Conservation (phyloP, 2,329 filamentous ascomycete genomes). For the Monilinia laxa region DNA sequence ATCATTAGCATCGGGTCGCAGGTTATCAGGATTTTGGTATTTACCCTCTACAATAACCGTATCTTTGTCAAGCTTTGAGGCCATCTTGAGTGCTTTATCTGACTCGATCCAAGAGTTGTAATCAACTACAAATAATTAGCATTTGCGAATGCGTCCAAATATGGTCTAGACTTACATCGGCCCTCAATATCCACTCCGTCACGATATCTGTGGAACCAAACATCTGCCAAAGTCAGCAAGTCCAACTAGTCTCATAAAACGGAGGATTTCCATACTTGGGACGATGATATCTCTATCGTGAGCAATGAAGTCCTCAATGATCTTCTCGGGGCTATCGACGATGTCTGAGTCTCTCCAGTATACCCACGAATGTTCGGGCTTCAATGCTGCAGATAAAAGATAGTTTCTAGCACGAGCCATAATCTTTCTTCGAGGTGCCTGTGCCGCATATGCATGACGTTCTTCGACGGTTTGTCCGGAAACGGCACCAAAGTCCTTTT, state of each 20-base stretch:
- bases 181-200: conserved; percentile 86
- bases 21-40: neutral
- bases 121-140: conserved; percentile 63
- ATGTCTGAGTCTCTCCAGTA: conserved; percentile 99
- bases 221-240: conserved; percentile 57
- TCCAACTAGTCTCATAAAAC: neutral
- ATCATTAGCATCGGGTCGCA: conserved; percentile 25
- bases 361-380: conserved; percentile 95
- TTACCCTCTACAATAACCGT: conserved; percentile 83
- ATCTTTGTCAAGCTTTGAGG: conserved; percentile 72
- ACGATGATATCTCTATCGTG: conserved; percentile 92
- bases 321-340: conserved; percentile 79
- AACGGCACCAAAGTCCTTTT: conserved; percentile 77
- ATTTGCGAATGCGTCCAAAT: conserved; percentile 12
- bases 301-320: conserved; percentile 92
- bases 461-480: conserved; percentile 73
- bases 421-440: conserved; percentile 84
- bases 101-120: conserved; percentile 99
- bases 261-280: conserved; percentile 67
- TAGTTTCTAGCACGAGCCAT: conserved; percentile 94
- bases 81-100: conserved; percentile 74
- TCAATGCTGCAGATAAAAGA: conserved; percentile 77
- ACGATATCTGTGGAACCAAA: conserved; percentile 90
- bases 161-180: conserved; percentile 65
- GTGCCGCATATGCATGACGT: conserved; percentile 81